Evolutionary conservation across 192 early-diverging fungal genomes (phyloP).

Genomic region (Thoreauomyces humboldtii): DNA sequence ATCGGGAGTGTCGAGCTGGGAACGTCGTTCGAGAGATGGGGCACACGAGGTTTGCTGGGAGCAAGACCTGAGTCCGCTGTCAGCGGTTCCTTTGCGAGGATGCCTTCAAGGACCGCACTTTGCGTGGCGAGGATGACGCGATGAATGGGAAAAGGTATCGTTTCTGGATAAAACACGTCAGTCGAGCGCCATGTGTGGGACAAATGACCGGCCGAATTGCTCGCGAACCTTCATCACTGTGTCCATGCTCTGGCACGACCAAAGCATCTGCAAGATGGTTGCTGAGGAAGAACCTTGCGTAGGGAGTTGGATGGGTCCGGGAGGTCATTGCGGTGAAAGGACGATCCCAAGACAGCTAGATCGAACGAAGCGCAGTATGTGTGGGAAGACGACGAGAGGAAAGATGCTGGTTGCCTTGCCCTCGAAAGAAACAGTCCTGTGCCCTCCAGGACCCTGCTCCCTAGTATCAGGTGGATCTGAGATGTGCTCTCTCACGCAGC

Average conservation of each 20-base stretch:
- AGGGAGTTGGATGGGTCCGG: background rate
- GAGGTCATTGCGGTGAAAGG: background rate
- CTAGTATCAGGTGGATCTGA: no score
- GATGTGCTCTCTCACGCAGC: no score
- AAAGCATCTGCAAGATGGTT: slow-evolving; percentile 24
- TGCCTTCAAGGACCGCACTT: slow-evolving; percentile 7
- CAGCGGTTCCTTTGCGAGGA: background rate
- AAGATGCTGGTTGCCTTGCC: no score
- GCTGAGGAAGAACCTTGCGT: slow-evolving; percentile 22
- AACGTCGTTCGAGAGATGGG: background rate
- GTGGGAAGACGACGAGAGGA: no score
- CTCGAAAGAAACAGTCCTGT: no score
- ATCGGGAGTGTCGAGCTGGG: background rate
- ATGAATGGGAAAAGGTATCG: slow-evolving; percentile 15
- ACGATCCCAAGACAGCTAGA: no score
- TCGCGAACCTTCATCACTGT: background rate
- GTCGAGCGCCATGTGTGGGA: background rate
- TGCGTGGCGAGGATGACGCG: slow-evolving; percentile 16
- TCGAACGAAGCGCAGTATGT: no score
- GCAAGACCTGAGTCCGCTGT: no score
- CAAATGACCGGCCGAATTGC: background rate
- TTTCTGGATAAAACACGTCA: background rate
- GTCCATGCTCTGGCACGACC: background rate
- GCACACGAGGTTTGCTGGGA: background rate
- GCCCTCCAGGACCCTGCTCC: no score